Evolutionary conservation across 2,329 filamentous ascomycete species (phyloP).

Genomic region (Hymenoscyphus salicellus): DNA sequence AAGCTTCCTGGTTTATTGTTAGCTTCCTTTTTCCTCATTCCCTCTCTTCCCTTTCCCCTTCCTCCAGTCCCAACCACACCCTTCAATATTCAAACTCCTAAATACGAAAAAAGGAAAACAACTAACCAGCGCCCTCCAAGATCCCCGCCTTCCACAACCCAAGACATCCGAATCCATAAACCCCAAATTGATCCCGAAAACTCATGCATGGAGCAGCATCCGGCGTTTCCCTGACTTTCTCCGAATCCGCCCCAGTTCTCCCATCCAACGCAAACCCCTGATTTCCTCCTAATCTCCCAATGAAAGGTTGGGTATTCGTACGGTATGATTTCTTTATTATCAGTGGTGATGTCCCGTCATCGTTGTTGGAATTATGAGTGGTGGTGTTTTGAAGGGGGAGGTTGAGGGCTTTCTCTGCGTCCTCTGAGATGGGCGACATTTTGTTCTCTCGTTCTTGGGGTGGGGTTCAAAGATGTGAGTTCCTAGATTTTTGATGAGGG

Average conservation of each 20-base stretch:
- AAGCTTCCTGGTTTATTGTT: constrained; percentile 1
- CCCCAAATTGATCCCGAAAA: constrained; percentile 37
- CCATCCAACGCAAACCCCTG: constrained; percentile 37
- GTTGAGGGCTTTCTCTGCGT: constrained; percentile 1
- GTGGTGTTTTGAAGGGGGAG: not conserved
- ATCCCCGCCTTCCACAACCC: constrained; percentile 43
- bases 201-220: constrained; percentile 44
- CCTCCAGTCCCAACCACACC: too few relatives aligned
- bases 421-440: not conserved
- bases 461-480: not conserved
- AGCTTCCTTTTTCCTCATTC: too few relatives aligned
- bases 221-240: constrained; percentile 35
- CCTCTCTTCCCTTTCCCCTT: too few relatives aligned
- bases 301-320: constrained; percentile 29
- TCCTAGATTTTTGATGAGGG: not conserved
- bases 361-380: not conserved
- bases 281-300: constrained; percentile 39
- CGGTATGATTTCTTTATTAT: not conserved
- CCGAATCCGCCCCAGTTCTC: constrained; percentile 23
- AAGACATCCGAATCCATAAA: constrained; percentile 36
- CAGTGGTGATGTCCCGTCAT: not conserved
- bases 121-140: constrained; percentile 40
- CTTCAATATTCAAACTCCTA: too few relatives aligned
- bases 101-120: too few relatives aligned
- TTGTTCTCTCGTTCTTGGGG: not conserved